These are phyloP conservation scores for Geranium rotundifolium DNA, from an alignment of 345 rosid species.

Conservation along the genomic window DNA sequence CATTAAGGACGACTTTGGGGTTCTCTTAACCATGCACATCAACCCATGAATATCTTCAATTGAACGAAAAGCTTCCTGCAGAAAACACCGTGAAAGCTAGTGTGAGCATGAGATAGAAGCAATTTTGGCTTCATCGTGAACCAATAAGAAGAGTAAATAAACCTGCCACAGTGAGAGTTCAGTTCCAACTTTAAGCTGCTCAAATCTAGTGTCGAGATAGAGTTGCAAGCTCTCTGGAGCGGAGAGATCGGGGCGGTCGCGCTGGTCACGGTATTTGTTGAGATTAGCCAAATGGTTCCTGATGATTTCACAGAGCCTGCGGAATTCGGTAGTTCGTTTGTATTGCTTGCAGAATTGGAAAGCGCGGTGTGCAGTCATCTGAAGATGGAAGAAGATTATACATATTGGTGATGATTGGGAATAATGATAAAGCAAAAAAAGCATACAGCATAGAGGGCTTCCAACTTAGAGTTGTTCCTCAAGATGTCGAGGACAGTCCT, in stretches of 20 bases:
- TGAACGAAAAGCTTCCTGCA: conserved; percentile 95
- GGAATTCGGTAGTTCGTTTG: conserved; percentile 86
- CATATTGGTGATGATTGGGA: too few relatives aligned
- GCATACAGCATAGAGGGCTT: conserved; percentile 89
- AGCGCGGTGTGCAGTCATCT: conserved; percentile 98
- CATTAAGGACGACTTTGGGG: conserved; percentile 87
- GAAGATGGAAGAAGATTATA: too few relatives aligned
- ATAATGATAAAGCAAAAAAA: too few relatives aligned
- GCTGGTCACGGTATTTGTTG: conserved; percentile 91
- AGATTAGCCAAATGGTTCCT: conserved; percentile 87
- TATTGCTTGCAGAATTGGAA: conserved; percentile 98
- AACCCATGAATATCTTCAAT: conserved; percentile 89
- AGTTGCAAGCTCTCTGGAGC: conserved; percentile 93
- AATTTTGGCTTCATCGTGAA: neutral
- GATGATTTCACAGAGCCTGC: conserved; percentile 92
- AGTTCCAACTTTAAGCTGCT: conserved; percentile 91
- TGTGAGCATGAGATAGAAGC: neutral
- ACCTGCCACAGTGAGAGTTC: conserved; percentile 98
- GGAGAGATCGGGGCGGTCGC: conserved; percentile 94
- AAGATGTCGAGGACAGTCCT: conserved; percentile 94
- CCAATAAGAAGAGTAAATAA: neutral
- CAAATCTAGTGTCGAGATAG: conserved; percentile 91
- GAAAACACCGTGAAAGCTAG: neutral
- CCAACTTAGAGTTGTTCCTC: conserved; percentile 93
- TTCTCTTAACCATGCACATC: conserved; percentile 94